These are phyloP conservation scores for Cordyceps farinosa DNA, from an alignment of 2,329 filamentous ascomycete genomes.

Conservation along the genomic window DNA sequence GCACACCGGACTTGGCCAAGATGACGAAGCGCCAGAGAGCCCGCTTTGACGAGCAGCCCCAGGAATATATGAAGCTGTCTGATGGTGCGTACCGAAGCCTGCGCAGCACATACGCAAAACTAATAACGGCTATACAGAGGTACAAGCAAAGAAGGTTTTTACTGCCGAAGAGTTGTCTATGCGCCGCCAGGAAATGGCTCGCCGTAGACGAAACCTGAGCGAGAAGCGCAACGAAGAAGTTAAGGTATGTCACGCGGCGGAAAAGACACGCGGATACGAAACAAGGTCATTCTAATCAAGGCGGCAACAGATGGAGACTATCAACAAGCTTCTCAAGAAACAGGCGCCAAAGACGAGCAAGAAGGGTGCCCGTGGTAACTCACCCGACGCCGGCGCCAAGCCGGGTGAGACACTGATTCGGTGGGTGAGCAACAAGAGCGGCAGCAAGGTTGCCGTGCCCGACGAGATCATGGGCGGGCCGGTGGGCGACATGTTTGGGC, in stretches of 20 bases:
- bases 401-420: conserved; percentile 62
- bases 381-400: conserved; percentile 45
- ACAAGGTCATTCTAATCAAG: background rate
- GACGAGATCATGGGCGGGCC: conserved; percentile 65
- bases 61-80: conserved; percentile 57
- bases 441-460: conserved; percentile 61
- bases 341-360: conserved; percentile 72
- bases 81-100: conserved; percentile 44
- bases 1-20: conserved; percentile 53
- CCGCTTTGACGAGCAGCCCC: conserved; percentile 53
- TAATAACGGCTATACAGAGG: conserved; percentile 42
- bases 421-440: conserved; percentile 66
- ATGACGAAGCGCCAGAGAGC: conserved; percentile 60
- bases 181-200: conserved; percentile 60
- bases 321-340: conserved; percentile 85
- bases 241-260: conserved; percentile 43
- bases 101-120: conserved; percentile 15
- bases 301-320: conserved; percentile 72
- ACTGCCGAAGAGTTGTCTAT: conserved; percentile 61
- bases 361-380: conserved; percentile 49
- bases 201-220: conserved; percentile 58
- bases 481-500: conserved; percentile 54
- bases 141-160: conserved; percentile 60
- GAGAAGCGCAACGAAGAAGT: conserved; percentile 63
- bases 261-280: background rate